Evolutionary conservation across 169 alveolate species (phyloP).

Genomic region (Plasmodium berghei): DNA sequence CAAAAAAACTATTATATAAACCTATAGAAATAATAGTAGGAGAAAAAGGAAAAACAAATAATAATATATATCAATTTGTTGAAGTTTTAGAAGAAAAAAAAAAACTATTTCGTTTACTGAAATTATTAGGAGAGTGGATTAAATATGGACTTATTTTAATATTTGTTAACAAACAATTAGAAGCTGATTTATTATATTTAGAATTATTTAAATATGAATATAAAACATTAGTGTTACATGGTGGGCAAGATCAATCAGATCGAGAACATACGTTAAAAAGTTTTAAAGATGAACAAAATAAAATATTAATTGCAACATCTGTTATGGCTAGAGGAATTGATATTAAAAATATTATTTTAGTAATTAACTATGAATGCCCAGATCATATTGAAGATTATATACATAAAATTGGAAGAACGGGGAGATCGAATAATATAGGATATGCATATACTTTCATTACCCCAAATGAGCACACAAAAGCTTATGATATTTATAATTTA

Average conservation of each 20-base stretch:
- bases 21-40: slow-evolving; percentile 98
- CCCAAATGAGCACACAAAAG: slow-evolving; percentile 94
- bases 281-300: slow-evolving; percentile 88
- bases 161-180: slow-evolving; percentile 96
- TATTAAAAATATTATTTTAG: slow-evolving; percentile 94
- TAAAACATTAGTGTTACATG: slow-evolving; percentile 95
- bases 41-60: slow-evolving; percentile 92
- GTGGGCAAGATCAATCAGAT: slow-evolving; percentile 98
- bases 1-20: slow-evolving; percentile 94
- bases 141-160: slow-evolving; percentile 96
- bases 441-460: slow-evolving; percentile 96
- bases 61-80: slow-evolving; percentile 95
- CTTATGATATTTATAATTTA: slow-evolving; percentile 95
- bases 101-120: slow-evolving; percentile 92
- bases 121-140: slow-evolving; percentile 96
- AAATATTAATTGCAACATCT: slow-evolving; percentile 98
- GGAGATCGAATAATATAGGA: slow-evolving; percentile 99
- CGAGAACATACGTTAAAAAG: slow-evolving; percentile 95
- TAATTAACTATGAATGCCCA: slow-evolving; percentile 97
- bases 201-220: slow-evolving; percentile 89
- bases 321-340: slow-evolving; percentile 99
- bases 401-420: slow-evolving; percentile 99
- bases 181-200: slow-evolving; percentile 96
- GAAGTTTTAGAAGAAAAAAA: slow-evolving; percentile 91
- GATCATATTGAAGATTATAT: slow-evolving; percentile 99